A percentile compares a stretch with the other conserved stretches of the same genome.
Evolutionary conservation across 176 grass and related monocot genomes (phyloP).

Genomic region (Carex myosuroides): DNA sequence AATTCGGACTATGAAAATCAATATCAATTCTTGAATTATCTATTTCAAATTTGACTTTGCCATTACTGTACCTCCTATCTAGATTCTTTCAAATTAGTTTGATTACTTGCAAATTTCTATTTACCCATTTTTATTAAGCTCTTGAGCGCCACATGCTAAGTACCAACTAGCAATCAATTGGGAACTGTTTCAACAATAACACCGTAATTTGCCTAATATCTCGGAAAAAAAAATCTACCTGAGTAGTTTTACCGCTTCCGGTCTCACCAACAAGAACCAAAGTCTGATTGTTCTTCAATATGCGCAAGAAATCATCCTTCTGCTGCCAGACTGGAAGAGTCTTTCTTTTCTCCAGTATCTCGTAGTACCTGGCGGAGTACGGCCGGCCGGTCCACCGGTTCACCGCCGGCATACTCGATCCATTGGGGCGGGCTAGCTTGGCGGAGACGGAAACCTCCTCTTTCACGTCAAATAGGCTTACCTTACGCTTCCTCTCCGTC

Average conservation of each 20-base stretch:
- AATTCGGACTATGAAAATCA: no score
- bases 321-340: constrained; percentile 96
- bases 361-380: constrained; percentile 58
- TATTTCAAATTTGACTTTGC: no score
- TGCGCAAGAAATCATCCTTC: constrained; percentile 80
- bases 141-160: background rate
- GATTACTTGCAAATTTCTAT: no score
- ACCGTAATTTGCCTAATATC: background rate
- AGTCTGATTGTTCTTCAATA: constrained; percentile 64
- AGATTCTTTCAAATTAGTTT: no score
- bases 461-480: constrained; percentile 94
- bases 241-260: constrained; percentile 97
- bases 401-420: constrained; percentile 23
- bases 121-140: no score
- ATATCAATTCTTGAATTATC: no score
- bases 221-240: constrained; percentile 38
- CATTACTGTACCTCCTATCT: no score
- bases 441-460: constrained; percentile 64
- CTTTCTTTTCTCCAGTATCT: constrained; percentile 86
- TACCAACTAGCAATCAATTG: background rate
- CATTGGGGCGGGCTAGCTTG: constrained; percentile 41
- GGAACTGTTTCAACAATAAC: background rate
- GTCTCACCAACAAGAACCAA: constrained; percentile 92
- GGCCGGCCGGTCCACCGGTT: constrained; percentile 82
- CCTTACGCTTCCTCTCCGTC: constrained; percentile 94